Conservation (phyloP, 1,139 yeast genomes). For the Suhomyces wounanorum region DNA sequence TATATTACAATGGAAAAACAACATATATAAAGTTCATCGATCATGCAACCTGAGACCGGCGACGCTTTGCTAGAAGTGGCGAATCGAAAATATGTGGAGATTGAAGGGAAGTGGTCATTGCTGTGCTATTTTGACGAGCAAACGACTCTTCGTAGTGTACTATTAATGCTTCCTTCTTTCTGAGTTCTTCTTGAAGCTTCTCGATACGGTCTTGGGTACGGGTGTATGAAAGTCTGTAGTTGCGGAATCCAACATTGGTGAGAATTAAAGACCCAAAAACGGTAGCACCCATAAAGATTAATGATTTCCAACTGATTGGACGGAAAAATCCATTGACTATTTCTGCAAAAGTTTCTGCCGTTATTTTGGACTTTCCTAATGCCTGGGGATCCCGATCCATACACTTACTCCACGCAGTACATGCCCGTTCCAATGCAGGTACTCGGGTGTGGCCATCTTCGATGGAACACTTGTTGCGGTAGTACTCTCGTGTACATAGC, state of each 20-base stretch:
- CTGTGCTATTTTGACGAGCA: constrained; percentile 3
- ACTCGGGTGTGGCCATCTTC: constrained; percentile 44
- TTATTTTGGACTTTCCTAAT: constrained; percentile 73
- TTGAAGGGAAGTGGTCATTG: constrained; percentile 1
- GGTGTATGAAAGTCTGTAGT: constrained; percentile 21
- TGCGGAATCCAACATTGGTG: constrained; percentile 46
- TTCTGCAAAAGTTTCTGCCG: constrained; percentile 83
- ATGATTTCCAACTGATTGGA: constrained; percentile 76
- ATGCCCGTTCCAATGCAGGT: constrained; percentile 75
- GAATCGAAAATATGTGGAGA: constrained; percentile 3
- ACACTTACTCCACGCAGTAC: constrained; percentile 78
- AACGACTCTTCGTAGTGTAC: constrained; percentile 2
- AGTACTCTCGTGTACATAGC: constrained; percentile 68
- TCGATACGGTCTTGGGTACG: constrained; percentile 2
- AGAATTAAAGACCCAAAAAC: constrained; percentile 45
- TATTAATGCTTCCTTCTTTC: constrained; percentile 12
- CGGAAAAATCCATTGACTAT: constrained; percentile 74
- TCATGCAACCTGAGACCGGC: neutral
- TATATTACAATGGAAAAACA: neutral
- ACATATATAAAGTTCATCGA: neutral
- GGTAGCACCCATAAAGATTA: constrained; percentile 47
- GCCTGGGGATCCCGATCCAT: constrained; percentile 83
- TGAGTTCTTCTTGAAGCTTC: constrained; percentile 8
- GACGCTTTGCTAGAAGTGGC: constrained; percentile 3
- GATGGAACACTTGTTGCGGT: constrained; percentile 63